phyloP scores from a whole-genome alignment of 2,329 filamentous ascomycete species.

The Talaromyces sp. region DNA sequence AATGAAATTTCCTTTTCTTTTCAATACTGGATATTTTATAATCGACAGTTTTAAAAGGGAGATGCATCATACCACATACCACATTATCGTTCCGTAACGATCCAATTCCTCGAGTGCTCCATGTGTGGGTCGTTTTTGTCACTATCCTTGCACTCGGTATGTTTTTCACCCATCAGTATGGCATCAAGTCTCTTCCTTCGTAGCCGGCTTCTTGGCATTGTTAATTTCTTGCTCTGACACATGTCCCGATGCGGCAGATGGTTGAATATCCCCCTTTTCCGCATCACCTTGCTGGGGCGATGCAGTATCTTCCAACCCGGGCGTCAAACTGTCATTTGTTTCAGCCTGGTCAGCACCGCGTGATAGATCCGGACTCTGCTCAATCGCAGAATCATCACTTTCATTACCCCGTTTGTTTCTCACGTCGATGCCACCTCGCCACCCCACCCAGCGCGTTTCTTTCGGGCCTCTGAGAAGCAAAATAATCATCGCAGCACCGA shows the following conservation, averaged over 20 bases:
- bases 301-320: neutral
- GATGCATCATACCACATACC: neutral
- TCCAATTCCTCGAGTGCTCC: neutral
- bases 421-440: slow-evolving; percentile 53
- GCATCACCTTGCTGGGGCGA: neutral
- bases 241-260: neutral
- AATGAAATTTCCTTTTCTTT: neutral
- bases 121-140: neutral
- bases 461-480: slow-evolving; percentile 48
- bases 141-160: neutral
- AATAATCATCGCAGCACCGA: slow-evolving; percentile 43
- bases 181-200: neutral
- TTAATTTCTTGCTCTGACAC: neutral
- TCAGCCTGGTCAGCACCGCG: neutral
- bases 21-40: neutral
- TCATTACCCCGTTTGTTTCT: slow-evolving; percentile 10
- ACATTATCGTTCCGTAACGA: neutral
- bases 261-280: neutral
- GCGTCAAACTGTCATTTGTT: neutral
- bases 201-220: neutral
- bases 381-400: neutral
- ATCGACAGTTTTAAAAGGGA: neutral
- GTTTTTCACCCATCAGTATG: neutral
- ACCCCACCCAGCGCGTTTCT: slow-evolving; percentile 55
- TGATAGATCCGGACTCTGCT: neutral